Conservation (phyloP, 2,329 filamentous ascomycete genomes). For the Ophiostoma montium region DNA sequence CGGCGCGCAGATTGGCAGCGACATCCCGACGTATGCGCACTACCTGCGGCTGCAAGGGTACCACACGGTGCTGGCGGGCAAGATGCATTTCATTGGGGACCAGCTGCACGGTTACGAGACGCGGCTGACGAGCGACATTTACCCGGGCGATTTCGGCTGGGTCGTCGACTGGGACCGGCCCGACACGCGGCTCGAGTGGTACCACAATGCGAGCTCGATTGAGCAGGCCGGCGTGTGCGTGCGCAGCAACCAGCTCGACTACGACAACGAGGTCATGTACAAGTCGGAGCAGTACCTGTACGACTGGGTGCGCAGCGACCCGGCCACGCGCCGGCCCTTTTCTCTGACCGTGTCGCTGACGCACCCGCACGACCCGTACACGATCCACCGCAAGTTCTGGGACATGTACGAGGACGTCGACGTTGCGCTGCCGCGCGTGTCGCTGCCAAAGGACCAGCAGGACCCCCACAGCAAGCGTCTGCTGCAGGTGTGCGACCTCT, state of each 20-base stretch:
- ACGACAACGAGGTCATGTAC: conserved; percentile 93
- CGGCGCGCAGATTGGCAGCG: conserved; percentile 67
- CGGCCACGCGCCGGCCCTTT: conserved; percentile 60
- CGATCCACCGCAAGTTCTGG: conserved; percentile 89
- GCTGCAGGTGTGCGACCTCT: conserved; percentile 74
- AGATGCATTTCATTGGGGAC: conserved; percentile 96
- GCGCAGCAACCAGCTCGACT: conserved; percentile 88
- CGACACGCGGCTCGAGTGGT: conserved; percentile 77
- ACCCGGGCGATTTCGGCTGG: conserved; percentile 90
- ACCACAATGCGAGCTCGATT: conserved; percentile 90
- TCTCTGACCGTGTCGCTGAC: conserved; percentile 78
- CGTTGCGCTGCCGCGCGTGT: conserved; percentile 66
- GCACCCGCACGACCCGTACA: conserved; percentile 90
- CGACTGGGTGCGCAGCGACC: conserved; percentile 73
- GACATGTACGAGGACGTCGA: conserved; percentile 81
- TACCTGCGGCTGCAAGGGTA: conserved; percentile 77
- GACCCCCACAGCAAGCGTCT: conserved; percentile 80
- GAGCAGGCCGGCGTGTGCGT: conserved; percentile 79
- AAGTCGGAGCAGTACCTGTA: conserved; percentile 81
- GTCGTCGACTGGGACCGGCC: conserved; percentile 92
- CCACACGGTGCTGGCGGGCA: conserved; percentile 79
- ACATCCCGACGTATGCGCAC: conserved; percentile 83
- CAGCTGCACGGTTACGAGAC: conserved; percentile 91
- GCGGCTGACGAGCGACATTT: conserved; percentile 86
- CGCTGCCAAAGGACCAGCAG: conserved; percentile 65